phyloP scores from a whole-genome alignment of 2,329 filamentous ascomycete species.

The Davidsoniella eucalypti region DNA sequence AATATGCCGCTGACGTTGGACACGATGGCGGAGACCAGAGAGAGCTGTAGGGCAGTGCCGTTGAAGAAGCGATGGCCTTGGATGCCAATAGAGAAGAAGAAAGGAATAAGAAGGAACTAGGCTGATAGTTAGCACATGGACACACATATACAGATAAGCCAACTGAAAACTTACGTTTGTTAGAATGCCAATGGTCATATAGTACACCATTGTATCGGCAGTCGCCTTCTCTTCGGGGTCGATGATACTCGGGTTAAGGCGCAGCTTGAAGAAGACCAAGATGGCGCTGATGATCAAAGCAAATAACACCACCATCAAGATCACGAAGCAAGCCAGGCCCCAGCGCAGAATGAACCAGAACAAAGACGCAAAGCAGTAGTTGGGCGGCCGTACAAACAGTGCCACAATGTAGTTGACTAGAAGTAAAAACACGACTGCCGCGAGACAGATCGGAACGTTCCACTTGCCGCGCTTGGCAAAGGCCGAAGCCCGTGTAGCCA shows the following conservation, averaged over 20 bases:
- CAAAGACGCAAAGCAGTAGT: conserved; percentile 49
- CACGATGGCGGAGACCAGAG: conserved; percentile 49
- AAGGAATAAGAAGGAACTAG: conserved; percentile 44
- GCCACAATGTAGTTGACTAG: conserved; percentile 43
- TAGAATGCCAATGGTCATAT: conserved; percentile 38
- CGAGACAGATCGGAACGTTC: conserved; percentile 38
- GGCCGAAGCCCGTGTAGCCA: conserved; percentile 35
- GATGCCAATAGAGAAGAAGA: conserved; percentile 42
- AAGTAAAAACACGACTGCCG: conserved; percentile 31
- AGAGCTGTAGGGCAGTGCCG: conserved; percentile 29
- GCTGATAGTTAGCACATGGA: not conserved
- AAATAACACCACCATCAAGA: conserved; percentile 34
- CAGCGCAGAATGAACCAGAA: conserved; percentile 51
- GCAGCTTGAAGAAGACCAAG: conserved; percentile 39
- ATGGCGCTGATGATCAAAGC: conserved; percentile 33
- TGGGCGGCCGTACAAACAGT: conserved; percentile 34
- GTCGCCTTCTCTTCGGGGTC: conserved; percentile 43
- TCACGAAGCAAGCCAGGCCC: conserved; percentile 37
- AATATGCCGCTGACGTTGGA: conserved; percentile 49
- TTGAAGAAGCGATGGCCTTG: conserved; percentile 20
- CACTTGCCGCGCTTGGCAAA: conserved; percentile 45
- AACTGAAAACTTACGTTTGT: conserved; percentile 33
- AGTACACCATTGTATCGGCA: conserved; percentile 56
- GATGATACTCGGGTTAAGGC: conserved; percentile 32
- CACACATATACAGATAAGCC: not conserved